A percentile compares a stretch with the other conserved stretches of the same genome.
phyloP scores from a whole-genome alignment of 2,329 filamentous ascomycete species.

The Alternaria triticina region DNA sequence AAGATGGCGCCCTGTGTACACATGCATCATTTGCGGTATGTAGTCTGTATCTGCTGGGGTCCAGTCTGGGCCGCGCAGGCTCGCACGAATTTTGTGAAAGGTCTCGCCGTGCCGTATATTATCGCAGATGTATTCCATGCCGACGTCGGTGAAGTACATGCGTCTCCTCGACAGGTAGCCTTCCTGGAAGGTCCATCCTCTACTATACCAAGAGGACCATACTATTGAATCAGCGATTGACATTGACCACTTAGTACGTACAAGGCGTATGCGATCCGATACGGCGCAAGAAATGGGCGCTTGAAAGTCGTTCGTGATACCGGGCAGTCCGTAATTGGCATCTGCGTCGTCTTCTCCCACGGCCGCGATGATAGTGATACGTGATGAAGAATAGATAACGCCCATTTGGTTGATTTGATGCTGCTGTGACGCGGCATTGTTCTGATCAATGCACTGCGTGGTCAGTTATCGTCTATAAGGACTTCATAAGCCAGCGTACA shows the following conservation, averaged over 20 bases:
- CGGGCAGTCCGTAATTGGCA: not conserved
- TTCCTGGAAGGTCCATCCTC: not conserved
- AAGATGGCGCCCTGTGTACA: not conserved
- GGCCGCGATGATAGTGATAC: not conserved
- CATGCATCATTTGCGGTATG: not conserved
- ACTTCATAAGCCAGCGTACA: rapidly evolving
- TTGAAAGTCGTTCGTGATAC: not conserved
- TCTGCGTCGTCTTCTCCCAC: too few relatives aligned
- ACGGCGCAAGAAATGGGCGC: too few relatives aligned
- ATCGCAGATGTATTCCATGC: not conserved
- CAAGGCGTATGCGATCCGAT: too few relatives aligned
- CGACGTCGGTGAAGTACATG: not conserved
- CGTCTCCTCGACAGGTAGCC: not conserved
- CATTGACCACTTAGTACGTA: too few relatives aligned
- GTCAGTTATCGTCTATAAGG: too few relatives aligned
- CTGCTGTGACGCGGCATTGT: not conserved
- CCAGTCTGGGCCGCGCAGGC: too few relatives aligned
- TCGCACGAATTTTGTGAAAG: too few relatives aligned
- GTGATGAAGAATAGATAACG: not conserved
- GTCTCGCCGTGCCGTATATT: too few relatives aligned
- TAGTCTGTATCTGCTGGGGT: too few relatives aligned
- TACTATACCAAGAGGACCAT: too few relatives aligned
- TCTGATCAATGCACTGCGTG: not conserved
- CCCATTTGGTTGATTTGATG: not conserved
- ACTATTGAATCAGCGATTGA: too few relatives aligned